These are phyloP conservation scores for Chimonanthus salicifolius DNA, from an alignment of 164 flowering plant species.

Conservation along the genomic window DNA sequence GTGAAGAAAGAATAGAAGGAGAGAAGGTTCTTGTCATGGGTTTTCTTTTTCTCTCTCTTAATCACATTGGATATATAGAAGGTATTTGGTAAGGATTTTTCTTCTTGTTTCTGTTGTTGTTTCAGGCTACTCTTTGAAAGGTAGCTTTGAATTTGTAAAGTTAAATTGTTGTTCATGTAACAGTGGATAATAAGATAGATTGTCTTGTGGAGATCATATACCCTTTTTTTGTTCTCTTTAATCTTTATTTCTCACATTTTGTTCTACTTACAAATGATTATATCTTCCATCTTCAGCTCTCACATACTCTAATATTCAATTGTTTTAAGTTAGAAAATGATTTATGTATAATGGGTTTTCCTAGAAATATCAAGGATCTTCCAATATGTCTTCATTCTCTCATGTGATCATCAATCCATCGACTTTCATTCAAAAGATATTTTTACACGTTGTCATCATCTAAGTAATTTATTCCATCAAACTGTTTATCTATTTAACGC, in stretches of 20 bases:
- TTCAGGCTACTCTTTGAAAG: not conserved
- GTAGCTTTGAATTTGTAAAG: constrained; percentile 9
- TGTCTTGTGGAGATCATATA: constrained; percentile 4
- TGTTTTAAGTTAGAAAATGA: not conserved
- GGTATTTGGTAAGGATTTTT: constrained; percentile 1
- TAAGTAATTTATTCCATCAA: no score
- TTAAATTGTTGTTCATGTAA: constrained; percentile 9
- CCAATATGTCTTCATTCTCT: no score
- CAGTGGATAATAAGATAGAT: constrained; percentile 9
- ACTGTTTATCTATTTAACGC: no score
- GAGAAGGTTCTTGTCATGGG: constrained; percentile 1
- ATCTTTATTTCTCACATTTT: no score
- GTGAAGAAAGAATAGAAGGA: not conserved
- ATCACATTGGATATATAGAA: not conserved
- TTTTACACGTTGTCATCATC: no score
- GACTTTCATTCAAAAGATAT: no score
- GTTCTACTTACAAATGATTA: no score
- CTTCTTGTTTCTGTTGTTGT: not conserved
- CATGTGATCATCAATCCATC: no score
- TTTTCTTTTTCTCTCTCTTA: not conserved
- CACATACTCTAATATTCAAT: not conserved
- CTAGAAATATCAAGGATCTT: no score
- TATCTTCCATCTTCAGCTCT: not conserved
- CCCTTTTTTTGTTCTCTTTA: not conserved
- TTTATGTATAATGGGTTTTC: no score